Base-by-base conservation (phyloP, 352 stramenopile species). In the Pythium monospermum region DNA sequence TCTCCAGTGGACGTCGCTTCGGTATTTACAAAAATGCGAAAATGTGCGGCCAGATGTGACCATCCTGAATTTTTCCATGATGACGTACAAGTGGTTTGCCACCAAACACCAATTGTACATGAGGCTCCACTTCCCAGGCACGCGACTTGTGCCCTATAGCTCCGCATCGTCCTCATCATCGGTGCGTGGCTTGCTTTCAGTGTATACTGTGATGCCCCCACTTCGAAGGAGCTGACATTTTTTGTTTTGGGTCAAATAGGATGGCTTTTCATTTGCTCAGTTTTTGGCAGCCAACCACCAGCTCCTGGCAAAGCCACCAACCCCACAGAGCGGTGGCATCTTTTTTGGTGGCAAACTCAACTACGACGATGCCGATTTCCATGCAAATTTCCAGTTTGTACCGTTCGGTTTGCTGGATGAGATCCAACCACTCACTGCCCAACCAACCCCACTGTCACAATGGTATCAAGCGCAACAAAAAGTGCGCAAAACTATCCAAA, bases 21-120 rank as follows among this genome's bases (percentile, higher is more conserved):
- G 88, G 15, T 97, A 97, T 50, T 54, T 96, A 16, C 81, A 95
- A 62, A 60, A 75, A 22, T 97, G 88, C 57, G 84, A 96, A 67
- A 13, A 50, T 7, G 45, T 32, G 6, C 51, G 58, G 25, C 32
- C 48, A 2, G 84, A 97, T 59, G 54, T 96, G 6, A 87, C 63
- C 1, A 69, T 72, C n/a, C 47, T 96, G 3, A 87, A 96, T 51
- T 67, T 91, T 21, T 81, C 71, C 23, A 95, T 96, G 86, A 90
- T 93, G 71, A 82, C 64, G 16, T 90, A 81, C 46, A 36, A 40
- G n/a, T 93, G 83, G 82, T 81, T 80, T 52, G 31, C 69, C 58
- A 54, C 51, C 16, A 89, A 88, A 53, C 68, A 64, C 49, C 49
- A 5, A 0, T 37, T 84, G 15, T 94, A 92, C 47, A 57, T 49